Conservation (phyloP, 1,284 basidiomycete genomes). For the Ustilago esculenta region DNA sequence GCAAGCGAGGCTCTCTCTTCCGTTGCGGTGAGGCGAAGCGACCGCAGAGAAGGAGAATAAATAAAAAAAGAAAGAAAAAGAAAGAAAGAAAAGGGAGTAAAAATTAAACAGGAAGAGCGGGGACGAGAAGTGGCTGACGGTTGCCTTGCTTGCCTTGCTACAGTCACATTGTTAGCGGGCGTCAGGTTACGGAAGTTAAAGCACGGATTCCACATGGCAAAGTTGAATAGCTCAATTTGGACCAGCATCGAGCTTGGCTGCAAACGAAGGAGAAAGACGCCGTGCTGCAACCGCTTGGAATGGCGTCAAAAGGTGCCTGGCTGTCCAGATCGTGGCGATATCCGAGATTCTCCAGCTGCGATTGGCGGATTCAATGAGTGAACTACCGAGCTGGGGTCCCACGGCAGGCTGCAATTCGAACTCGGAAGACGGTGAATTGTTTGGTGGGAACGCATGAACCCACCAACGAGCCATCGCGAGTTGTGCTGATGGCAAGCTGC, state of each 20-base stretch:
- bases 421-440: conserved; percentile 1
- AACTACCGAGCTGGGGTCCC: too few species aligned
- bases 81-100: background rate
- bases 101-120: background rate
- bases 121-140: conserved; percentile 3
- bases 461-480: background rate
- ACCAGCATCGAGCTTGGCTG: conserved; percentile 5
- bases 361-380: too few species aligned
- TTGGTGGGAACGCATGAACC: conserved; percentile 4
- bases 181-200: background rate
- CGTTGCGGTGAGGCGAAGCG: conserved; percentile 2
- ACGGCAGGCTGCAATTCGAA: background rate
- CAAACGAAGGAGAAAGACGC: background rate
- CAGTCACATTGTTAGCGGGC: conserved; percentile 14
- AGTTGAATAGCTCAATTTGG: background rate
- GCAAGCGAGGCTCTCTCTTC: background rate
- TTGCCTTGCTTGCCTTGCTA: conserved; percentile 13
- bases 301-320: background rate
- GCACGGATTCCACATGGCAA: background rate
- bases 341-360: too few species aligned
- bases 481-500: background rate
- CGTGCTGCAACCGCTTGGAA: background rate
- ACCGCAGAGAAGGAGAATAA: background rate
- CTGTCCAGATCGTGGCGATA: conserved; percentile 1
- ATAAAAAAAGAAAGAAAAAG: background rate